These are phyloP conservation scores for Boletellus deceptivus DNA, from an alignment of 1,284 basidiomycete genomes.

Conservation along the genomic window DNA sequence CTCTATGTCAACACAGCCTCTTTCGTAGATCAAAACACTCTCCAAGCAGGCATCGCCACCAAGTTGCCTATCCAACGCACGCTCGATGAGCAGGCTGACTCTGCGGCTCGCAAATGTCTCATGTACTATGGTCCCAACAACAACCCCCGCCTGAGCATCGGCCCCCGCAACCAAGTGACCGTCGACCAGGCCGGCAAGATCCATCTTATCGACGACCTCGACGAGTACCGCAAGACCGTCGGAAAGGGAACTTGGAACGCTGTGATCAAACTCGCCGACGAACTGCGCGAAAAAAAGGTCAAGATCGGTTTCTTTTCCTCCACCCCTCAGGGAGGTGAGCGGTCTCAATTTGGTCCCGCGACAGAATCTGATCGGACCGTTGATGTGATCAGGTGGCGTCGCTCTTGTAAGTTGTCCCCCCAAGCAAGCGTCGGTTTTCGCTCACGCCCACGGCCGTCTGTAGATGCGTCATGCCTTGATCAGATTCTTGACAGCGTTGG, in stretches of 20 bases:
- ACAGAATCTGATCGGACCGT: slow-evolving; percentile 25
- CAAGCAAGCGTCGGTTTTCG: slow-evolving; percentile 11
- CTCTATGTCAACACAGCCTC: slow-evolving; percentile 56
- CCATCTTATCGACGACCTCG: slow-evolving; percentile 74
- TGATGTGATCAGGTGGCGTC: slow-evolving; percentile 65
- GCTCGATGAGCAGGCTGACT: slow-evolving; percentile 79
- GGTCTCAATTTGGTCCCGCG: slow-evolving; percentile 9
- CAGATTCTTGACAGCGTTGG: slow-evolving; percentile 73
- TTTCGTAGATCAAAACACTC: slow-evolving; percentile 37
- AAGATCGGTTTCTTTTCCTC: slow-evolving; percentile 89
- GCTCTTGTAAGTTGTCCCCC: slow-evolving; percentile 60
- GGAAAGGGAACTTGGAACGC: slow-evolving; percentile 72
- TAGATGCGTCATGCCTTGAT: slow-evolving; percentile 89
- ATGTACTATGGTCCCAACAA: slow-evolving; percentile 80
- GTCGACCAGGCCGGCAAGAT: slow-evolving; percentile 80
- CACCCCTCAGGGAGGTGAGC: slow-evolving; percentile 81
- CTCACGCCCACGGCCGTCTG: slow-evolving; percentile 18
- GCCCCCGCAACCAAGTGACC: slow-evolving; percentile 74
- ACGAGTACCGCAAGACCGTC: slow-evolving; percentile 67
- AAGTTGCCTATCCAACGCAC: slow-evolving; percentile 72
- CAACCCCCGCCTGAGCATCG: slow-evolving; percentile 76
- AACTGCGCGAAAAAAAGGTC: slow-evolving; percentile 76
- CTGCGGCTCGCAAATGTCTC: slow-evolving; percentile 75
- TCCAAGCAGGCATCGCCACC: slow-evolving; percentile 48
- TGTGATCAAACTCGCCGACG: slow-evolving; percentile 75